These are phyloP conservation scores for Syzygium oleosum DNA, from an alignment of 345 rosid genomes.

Conservation along the genomic window DNA sequence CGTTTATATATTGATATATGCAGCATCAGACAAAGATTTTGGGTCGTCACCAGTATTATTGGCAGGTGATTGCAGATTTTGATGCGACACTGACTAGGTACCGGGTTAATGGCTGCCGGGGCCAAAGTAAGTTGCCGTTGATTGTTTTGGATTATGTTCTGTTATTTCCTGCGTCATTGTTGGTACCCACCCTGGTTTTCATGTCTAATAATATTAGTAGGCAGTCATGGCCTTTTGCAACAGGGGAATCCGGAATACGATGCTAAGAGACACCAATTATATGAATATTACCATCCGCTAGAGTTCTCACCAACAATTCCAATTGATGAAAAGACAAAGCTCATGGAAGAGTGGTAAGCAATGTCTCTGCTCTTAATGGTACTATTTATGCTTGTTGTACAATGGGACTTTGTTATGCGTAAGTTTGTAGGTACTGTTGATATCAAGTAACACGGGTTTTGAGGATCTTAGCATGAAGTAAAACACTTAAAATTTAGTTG, in stretches of 20 bases:
- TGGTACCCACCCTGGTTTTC: background rate
- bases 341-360: slow-evolving; percentile 87
- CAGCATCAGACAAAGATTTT: background rate
- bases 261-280: slow-evolving; percentile 65
- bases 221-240: slow-evolving; percentile 75
- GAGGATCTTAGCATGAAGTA: background rate
- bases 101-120: slow-evolving; percentile 50
- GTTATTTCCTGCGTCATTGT: background rate
- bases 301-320: slow-evolving; percentile 68
- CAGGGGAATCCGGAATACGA: slow-evolving; percentile 67
- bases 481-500: background rate
- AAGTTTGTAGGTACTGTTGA: background rate
- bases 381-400: background rate
- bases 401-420: background rate
- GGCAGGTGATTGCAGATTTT: slow-evolving; percentile 73
- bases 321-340: slow-evolving; percentile 70
- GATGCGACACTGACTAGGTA: slow-evolving; percentile 74
- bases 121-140: slow-evolving; percentile 41
- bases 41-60: background rate
- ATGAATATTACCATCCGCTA: slow-evolving; percentile 64
- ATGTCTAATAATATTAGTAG: slow-evolving; percentile 22
- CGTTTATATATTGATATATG: background rate
- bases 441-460: background rate
- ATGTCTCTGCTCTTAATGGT: background rate
- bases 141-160: background rate